A percentile compares a stretch with the other conserved stretches of the same genome.
phyloP scores from a whole-genome alignment of 768 basidiomycete species.

The Mycena indigotica region DNA sequence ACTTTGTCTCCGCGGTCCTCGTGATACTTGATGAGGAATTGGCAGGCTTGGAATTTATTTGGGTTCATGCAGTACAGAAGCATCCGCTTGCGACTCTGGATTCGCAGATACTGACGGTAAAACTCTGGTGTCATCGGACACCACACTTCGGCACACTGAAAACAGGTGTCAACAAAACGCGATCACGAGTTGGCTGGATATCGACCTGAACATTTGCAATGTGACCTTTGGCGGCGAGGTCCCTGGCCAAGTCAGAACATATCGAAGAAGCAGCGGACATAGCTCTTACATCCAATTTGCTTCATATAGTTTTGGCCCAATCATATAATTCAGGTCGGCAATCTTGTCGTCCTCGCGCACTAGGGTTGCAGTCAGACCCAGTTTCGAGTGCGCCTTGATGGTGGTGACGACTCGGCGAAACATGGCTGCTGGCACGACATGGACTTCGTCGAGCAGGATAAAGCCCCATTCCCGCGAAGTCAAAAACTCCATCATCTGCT shows the following conservation, averaged over 20 bases:
- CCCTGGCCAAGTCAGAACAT: conserved; percentile 43
- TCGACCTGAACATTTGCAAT: conserved; percentile 99
- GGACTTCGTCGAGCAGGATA: conserved; percentile 95
- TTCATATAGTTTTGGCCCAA: conserved; percentile 98
- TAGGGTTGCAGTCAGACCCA: conserved; percentile 95
- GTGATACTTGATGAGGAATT: conserved; percentile 97
- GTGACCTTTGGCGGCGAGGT: conserved; percentile 97
- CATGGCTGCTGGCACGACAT: conserved; percentile 98
- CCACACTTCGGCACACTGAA: conserved; percentile 98
- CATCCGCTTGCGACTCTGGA: conserved; percentile 92
- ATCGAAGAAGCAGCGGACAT: conserved; percentile 10
- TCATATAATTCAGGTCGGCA: conserved; percentile 97
- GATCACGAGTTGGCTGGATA: conserved; percentile 9
- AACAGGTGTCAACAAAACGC: conserved; percentile 7
- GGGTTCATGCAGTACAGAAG: conserved; percentile 99
- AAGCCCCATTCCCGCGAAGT: conserved; percentile 99
- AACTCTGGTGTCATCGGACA: conserved; percentile 99
- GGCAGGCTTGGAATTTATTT: conserved; percentile 98
- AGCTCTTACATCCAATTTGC: conserved; percentile 91
- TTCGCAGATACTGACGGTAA: conserved; percentile 94
- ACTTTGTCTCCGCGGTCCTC: conserved; percentile 98
- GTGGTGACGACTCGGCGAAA: conserved; percentile 97
- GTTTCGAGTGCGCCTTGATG: conserved; percentile 98
- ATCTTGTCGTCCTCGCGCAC: conserved; percentile 99
- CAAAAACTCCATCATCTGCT: conserved; percentile 99